Percentiles rank a stretch among this genome's conserved stretches.
Evolutionary conservation across 2,329 filamentous ascomycete genomes (phyloP).

Genomic region (Davidsoniella neocaledoniae): DNA sequence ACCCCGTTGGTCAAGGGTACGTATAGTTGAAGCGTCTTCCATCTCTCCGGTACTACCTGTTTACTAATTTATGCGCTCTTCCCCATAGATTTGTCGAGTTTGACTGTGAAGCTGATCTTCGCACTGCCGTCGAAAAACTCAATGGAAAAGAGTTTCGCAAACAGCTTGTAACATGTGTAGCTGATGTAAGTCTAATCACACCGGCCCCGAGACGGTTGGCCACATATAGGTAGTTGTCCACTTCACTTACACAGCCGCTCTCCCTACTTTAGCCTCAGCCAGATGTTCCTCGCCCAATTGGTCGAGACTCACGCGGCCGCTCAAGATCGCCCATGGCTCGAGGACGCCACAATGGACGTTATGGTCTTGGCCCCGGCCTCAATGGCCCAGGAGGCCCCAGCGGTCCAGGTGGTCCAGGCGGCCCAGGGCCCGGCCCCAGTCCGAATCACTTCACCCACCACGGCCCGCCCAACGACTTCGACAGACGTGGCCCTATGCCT

Average conservation of each 20-base stretch:
- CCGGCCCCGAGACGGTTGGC: no score
- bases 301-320: constrained; percentile 47
- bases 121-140: constrained; percentile 85
- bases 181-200: constrained; percentile 51
- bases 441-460: constrained; percentile 1
- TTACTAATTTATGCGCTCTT: not conserved
- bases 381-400: constrained; percentile 18
- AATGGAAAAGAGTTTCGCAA: constrained; percentile 90
- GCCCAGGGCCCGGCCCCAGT: constrained; percentile 1
- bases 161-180: constrained; percentile 64
- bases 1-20: constrained; percentile 29
- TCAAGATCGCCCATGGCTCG: constrained; percentile 58
- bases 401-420: not conserved
- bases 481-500: constrained; percentile 47
- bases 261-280: constrained; percentile 48
- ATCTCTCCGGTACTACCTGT: not conserved
- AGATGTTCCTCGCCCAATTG: constrained; percentile 38
- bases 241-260: not conserved
- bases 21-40: not conserved
- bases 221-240: no score
- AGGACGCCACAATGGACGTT: constrained; percentile 18
- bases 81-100: constrained; percentile 79
- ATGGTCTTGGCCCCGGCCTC: not conserved
- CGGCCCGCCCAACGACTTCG: constrained; percentile 41
- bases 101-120: constrained; percentile 78